phyloP scores from a whole-genome alignment of 371 early-diverging fungal species.

The Apophysomyces elegans region DNA sequence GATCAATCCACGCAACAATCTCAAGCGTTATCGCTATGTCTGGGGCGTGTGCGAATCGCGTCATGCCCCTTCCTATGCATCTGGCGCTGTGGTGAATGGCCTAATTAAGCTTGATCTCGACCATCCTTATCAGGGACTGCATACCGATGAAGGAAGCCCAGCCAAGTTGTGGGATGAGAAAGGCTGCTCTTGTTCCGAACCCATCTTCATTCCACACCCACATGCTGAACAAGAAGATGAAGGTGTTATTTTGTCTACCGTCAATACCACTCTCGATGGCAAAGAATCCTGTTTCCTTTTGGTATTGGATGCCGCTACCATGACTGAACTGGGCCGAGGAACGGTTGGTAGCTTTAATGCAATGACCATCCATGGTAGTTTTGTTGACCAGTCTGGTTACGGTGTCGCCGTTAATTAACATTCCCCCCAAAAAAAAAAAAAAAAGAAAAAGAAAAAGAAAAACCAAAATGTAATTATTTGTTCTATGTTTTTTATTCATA shows the following conservation, averaged over 20 bases:
- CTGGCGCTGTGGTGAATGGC: conserved; percentile 53
- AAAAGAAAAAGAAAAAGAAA: too few relatives aligned
- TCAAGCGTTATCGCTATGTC: conserved; percentile 55
- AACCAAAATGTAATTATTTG: too few relatives aligned
- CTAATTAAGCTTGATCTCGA: conserved; percentile 62
- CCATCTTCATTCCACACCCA: conserved; percentile 64
- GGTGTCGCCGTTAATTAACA: conserved; percentile 47
- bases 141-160: conserved; percentile 32
- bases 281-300: conserved; percentile 59
- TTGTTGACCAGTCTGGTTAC: conserved; percentile 42
- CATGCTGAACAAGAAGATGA: conserved; percentile 65
- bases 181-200: conserved; percentile 70
- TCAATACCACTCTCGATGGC: conserved; percentile 43
- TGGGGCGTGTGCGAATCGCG: conserved; percentile 62
- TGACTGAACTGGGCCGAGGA: conserved; percentile 63
- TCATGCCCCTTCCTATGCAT: conserved; percentile 48
- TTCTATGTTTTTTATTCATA: neutral
- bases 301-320: conserved; percentile 61
- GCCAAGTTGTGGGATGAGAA: conserved; percentile 53
- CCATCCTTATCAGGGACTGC: conserved; percentile 33
- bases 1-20: conserved; percentile 54
- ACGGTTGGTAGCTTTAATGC: conserved; percentile 50
- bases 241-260: conserved; percentile 65
- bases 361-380: conserved; percentile 49
- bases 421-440: too few relatives aligned